phyloP scores from a whole-genome alignment of 2,329 filamentous ascomycete genomes.

The Paramyrothecium roridum region DNA sequence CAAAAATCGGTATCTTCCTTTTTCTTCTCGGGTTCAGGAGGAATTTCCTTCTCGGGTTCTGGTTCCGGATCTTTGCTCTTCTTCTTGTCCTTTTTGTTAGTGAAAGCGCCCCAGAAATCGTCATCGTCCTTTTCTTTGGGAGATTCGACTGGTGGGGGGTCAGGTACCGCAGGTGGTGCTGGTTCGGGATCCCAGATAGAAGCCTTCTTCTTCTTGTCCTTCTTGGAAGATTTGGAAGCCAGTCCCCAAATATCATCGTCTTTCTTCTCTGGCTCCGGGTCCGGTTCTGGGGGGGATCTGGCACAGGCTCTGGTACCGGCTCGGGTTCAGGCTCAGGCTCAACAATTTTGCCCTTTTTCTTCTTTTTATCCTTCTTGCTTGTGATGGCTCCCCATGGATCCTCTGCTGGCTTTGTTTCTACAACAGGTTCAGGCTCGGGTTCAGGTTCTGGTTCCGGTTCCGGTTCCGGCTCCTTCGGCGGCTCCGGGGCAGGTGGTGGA shows the following conservation, averaged over 20 bases:
- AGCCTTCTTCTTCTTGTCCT: conserved; percentile 18
- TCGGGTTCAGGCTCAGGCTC: conserved; percentile 1
- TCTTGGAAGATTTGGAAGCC: conserved; percentile 6
- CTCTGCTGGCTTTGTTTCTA: conserved; percentile 7
- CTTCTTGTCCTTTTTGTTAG: conserved; percentile 18
- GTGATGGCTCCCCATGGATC: conserved; percentile 23
- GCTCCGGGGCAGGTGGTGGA: conserved; percentile 7
- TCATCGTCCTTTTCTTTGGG: conserved; percentile 6
- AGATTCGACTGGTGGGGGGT: not conserved
- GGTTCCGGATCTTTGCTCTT: conserved; percentile 14
- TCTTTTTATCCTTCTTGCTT: conserved; percentile 26
- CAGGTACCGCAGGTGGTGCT: not conserved
- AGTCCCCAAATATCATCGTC: conserved; percentile 19
- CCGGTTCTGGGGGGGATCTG: not conserved
- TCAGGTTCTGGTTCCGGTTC: conserved; percentile 5
- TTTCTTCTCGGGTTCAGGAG: conserved; percentile 16
- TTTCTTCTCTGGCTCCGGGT: conserved; percentile 10
- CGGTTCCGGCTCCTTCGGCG: conserved; percentile 17
- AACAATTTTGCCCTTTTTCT: conserved; percentile 12
- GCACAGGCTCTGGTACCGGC: conserved; percentile 9
- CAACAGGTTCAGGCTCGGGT: conserved; percentile 3
- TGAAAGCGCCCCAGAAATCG: conserved; percentile 11
- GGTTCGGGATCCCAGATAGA: conserved; percentile 1
- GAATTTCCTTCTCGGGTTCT: conserved; percentile 9
- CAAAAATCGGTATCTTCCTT: conserved; percentile 20